A percentile compares a stretch with the other conserved stretches of the same genome.
Conservation (phyloP, 2,329 filamentous ascomycete species). For the Akanthomyces uredinophilus region DNA sequence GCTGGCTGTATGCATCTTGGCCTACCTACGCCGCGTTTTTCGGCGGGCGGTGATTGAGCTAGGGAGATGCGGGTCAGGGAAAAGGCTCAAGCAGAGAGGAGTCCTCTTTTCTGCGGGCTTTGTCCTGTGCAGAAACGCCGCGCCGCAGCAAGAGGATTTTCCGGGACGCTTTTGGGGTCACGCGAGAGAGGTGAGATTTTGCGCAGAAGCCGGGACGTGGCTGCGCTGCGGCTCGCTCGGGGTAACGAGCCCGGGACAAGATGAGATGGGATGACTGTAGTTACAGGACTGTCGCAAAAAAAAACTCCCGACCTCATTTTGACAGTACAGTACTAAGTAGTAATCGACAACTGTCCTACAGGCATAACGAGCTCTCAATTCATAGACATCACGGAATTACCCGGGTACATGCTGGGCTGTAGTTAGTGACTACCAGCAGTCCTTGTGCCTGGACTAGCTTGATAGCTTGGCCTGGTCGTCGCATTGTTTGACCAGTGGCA, state of each 20-base stretch:
- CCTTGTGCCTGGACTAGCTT: neutral
- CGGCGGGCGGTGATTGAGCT: neutral
- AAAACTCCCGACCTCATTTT: no score
- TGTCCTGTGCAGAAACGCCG: neutral
- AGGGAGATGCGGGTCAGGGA: neutral
- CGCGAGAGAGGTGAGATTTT: conserved; percentile 1
- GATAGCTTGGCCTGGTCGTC: neutral
- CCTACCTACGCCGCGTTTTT: no score
- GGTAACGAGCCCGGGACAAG: neutral
- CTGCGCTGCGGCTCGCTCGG: neutral
- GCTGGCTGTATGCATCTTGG: no score
- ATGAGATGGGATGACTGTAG: no score
- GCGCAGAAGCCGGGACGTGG: neutral
- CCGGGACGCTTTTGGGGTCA: conserved; percentile 21
- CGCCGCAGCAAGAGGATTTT: conserved; percentile 30
- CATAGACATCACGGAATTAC: neutral
- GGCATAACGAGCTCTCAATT: neutral
- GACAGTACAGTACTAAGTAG: no score
- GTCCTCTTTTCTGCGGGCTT: conserved; percentile 10
- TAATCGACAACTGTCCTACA: no score
- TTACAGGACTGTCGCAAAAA: no score
- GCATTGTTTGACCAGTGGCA: no score
- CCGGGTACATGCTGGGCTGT: neutral
- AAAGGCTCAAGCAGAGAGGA: neutral
- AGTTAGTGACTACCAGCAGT: neutral